Conservation (phyloP, 2,329 filamentous ascomycete species). For the Penicillium freii region DNA sequence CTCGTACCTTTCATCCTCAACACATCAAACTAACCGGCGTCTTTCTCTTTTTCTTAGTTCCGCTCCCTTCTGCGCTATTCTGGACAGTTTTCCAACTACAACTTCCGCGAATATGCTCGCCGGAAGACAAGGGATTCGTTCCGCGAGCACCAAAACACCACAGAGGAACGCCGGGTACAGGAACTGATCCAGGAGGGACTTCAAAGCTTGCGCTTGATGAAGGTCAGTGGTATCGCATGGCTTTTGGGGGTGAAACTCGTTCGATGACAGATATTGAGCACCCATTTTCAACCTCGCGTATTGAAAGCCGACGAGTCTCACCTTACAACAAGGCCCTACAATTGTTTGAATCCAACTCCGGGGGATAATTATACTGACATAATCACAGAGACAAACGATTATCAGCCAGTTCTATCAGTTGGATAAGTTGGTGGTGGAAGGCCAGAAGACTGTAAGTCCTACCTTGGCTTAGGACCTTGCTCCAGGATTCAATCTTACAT, state of each 20-base stretch:
- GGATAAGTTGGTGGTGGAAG: conserved; percentile 88
- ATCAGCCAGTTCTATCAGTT: conserved; percentile 94
- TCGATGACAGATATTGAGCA: background rate
- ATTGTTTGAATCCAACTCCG: background rate
- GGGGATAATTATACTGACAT: conserved; percentile 34
- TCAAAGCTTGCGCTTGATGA: conserved; percentile 82
- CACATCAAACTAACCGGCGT: background rate
- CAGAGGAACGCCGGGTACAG: conserved; percentile 75
- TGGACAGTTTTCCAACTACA: conserved; percentile 86
- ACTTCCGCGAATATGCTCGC: conserved; percentile 95
- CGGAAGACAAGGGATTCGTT: conserved; percentile 90
- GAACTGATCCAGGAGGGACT: conserved; percentile 85
- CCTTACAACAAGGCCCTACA: background rate
- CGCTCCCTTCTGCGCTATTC: conserved; percentile 86
- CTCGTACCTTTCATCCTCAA: background rate
- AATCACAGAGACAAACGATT: conserved; percentile 81
- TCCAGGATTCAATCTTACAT: conserved; percentile 7
- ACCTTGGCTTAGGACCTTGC: background rate
- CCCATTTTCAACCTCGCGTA: background rate
- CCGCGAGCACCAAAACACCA: conserved; percentile 70
- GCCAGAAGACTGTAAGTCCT: conserved; percentile 68
- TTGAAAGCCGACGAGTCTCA: background rate
- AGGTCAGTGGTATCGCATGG: conserved; percentile 59
- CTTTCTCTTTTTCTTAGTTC: conserved; percentile 58
- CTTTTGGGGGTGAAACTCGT: background rate